phyloP scores from a whole-genome alignment of 2,329 filamentous ascomycete species.

The Fusarium protoensiforme region DNA sequence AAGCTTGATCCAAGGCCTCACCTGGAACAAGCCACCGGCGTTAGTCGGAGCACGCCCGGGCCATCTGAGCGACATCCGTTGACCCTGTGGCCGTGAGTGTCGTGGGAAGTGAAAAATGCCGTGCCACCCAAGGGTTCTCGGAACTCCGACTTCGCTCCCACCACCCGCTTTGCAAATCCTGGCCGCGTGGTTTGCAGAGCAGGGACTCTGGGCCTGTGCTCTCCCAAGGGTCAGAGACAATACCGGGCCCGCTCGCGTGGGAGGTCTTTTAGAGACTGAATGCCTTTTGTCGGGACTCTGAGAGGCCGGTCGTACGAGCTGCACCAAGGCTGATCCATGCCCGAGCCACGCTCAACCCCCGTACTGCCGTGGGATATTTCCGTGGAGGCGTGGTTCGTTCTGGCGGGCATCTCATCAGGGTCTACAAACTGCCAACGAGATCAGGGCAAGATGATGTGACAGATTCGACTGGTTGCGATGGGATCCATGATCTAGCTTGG shows the following conservation, averaged over 20 bases:
- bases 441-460: slow-evolving; percentile 18
- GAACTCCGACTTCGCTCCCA: slow-evolving; percentile 39
- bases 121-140: slow-evolving; percentile 24
- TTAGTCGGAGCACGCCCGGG: slow-evolving; percentile 30
- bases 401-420: background rate
- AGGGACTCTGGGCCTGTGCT: background rate
- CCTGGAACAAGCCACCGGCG: slow-evolving; percentile 25
- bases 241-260: slow-evolving; percentile 12
- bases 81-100: background rate
- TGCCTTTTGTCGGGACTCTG: slow-evolving; percentile 11
- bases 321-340: background rate
- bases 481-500: background rate
- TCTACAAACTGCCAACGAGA: slow-evolving; percentile 6
- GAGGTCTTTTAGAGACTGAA: background rate
- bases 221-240: background rate
- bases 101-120: slow-evolving; percentile 26
- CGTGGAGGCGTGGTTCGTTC: slow-evolving; percentile 15
- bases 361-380: background rate
- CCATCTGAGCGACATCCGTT: slow-evolving; percentile 26
- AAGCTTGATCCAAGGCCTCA: slow-evolving; percentile 18
- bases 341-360: background rate
- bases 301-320: slow-evolving; percentile 32
- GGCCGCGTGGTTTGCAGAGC: slow-evolving; percentile 19
- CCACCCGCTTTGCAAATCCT: slow-evolving; percentile 19
- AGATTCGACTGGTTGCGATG: slow-evolving; percentile 6